Percentiles rank a stretch among this genome's conserved stretches.
Conservation (phyloP, 2,329 filamentous ascomycete genomes). For the Penicillium rolfsii region DNA sequence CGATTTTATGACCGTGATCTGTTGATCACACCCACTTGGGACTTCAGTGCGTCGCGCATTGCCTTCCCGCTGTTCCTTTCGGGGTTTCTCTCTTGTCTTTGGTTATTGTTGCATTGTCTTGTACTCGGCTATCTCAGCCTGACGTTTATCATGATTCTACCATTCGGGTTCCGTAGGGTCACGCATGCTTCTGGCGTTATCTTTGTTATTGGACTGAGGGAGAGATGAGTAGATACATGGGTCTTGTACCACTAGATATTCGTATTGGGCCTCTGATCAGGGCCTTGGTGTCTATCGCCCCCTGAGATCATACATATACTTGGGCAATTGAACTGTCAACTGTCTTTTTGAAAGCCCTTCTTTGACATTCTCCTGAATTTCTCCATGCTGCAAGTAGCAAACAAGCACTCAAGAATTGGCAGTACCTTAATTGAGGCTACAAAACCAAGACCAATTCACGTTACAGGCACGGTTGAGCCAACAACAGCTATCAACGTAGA, state of each 20-base stretch:
- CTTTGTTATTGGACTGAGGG: neutral
- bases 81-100: neutral
- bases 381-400: neutral
- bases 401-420: neutral
- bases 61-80: neutral
- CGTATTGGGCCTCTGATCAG: neutral
- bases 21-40: conserved; percentile 1
- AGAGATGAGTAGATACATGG: conserved; percentile 2
- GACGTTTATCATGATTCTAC: conserved; percentile 2
- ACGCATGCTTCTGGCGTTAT: neutral
- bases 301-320: neutral
- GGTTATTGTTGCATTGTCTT: conserved; percentile 1
- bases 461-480: neutral
- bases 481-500: neutral
- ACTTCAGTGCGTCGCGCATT: conserved; percentile 6
- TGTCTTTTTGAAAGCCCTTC: neutral
- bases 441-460: neutral
- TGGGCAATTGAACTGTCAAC: neutral
- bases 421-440: neutral
- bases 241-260: neutral
- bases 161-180: conserved; percentile 3
- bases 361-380: neutral
- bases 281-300: neutral
- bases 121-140: neutral
- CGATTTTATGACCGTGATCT: conserved; percentile 12